Evolutionary conservation across 2,329 filamentous ascomycete species (phyloP).

Genomic region (Shiraia sp.): DNA sequence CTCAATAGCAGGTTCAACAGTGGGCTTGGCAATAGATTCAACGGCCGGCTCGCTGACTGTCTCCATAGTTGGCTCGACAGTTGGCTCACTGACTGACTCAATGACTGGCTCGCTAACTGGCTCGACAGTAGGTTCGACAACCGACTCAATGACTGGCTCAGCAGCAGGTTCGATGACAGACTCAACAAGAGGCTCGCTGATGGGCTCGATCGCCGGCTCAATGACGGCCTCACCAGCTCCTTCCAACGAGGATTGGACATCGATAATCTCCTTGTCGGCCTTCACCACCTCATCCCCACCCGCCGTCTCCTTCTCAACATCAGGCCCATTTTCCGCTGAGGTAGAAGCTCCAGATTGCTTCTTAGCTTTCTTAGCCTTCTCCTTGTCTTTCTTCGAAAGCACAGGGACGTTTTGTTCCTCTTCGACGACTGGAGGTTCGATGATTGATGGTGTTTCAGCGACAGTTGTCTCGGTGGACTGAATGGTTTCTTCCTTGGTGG

Average conservation of each 20-base stretch:
- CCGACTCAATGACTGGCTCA: not conserved
- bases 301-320: no score
- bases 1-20: not conserved
- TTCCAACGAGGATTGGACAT: no score
- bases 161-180: not conserved
- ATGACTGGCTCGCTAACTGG: not conserved
- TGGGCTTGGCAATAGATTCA: no score
- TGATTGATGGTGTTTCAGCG: not conserved
- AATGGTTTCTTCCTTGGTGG: not conserved
- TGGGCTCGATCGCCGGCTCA: no score
- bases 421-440: slow-evolving; percentile 2
- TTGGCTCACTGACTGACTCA: no score
- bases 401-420: slow-evolving; percentile 10
- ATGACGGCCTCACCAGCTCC: not conserved
- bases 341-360: slow-evolving; percentile 17
- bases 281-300: no score
- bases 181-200: no score
- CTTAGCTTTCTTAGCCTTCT: slow-evolving; percentile 31
- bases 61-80: no score
- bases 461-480: not conserved
- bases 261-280: no score
- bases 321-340: slow-evolving; percentile 5
- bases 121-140: not conserved
- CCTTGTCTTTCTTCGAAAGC: slow-evolving; percentile 24
- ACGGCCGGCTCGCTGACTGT: no score